Evolutionary conservation across 176 grass and related monocot species (phyloP).

Genomic region (Themeda triandra): DNA sequence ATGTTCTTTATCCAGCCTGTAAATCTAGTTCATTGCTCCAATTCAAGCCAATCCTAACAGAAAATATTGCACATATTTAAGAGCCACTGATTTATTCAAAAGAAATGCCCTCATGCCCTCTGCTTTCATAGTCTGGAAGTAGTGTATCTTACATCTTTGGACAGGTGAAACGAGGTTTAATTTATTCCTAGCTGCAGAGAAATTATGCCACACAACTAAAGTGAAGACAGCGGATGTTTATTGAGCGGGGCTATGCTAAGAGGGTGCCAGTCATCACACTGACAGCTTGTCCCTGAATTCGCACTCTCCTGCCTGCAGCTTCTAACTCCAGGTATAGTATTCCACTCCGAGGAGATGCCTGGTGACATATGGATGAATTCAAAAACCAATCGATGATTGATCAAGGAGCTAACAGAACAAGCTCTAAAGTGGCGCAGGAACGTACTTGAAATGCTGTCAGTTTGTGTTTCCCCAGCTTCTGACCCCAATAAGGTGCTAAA

Average conservation of each 20-base stretch:
- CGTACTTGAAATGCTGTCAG: constrained; percentile 63
- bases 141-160: no score
- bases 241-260: neutral
- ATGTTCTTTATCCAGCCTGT: no score
- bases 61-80: no score
- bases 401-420: neutral
- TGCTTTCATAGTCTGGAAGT: neutral
- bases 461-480: constrained; percentile 62
- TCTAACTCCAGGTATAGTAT: constrained; percentile 56
- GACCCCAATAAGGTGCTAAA: constrained; percentile 68
- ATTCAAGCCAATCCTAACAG: no score
- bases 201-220: neutral
- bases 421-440: neutral
- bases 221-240: neutral
- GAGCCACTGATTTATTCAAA: neutral
- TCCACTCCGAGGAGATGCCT: constrained; percentile 73
- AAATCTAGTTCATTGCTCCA: no score
- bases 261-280: constrained; percentile 27
- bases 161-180: neutral
- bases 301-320: constrained; percentile 40
- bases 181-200: neutral
- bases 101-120: neutral
- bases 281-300: constrained; percentile 68
- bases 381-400: neutral
- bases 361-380: neutral